Evolutionary conservation across 2,329 filamentous ascomycete genomes (phyloP), one percentile per base, ranked within the genome.

Genomic region (Furcasterigmium furcatum): DNA sequence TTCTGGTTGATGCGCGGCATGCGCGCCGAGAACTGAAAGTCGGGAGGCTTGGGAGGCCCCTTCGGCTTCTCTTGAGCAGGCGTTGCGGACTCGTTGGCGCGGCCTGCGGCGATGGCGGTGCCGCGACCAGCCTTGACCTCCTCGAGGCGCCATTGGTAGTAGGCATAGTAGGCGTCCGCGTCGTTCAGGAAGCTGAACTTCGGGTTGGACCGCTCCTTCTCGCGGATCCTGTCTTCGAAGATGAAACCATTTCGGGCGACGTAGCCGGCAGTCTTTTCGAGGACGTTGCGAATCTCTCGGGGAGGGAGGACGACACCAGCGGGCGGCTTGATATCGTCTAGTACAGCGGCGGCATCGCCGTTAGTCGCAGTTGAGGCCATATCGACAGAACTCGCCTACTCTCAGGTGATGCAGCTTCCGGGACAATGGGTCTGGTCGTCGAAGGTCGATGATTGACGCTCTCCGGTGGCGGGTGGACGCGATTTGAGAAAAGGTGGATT

Each of bases 1-100:
- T 95, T 88, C 53, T 95, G 90, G 68, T 87, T 96, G 70, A 99
- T 96, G 55, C 91, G 92, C 47, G 94, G 94, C 89, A 97, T 96
- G 63, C 91, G 87, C 56, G 94, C 91, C 46, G 90, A 96, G 71
- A 96, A 99, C 55, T 88, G 82, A 61, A 95, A 97, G 58, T 91
- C 87, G 46, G 87, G 80, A 14, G 94, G 94, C 59, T 91, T 84
- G 36, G 86, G 84, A 8, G 92, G 92, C 19, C 91, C 92, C 65
- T 87, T 81, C 36, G 89, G 85, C 62, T 87, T 90, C 45, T 73
- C 72, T 32, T 70, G 71, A 42, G 73, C 71, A 14, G 65, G 70
- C 35, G 73, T 72, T 19, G 72, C 70, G 13, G 73, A 70, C 55
- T 91, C 87, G 47, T 79, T 84, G 36, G 77, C 78, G 55, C 87